Percentiles rank a stretch among this genome's conserved stretches.
Conservation (phyloP, 345 rosid genomes). For the Syzygium grande region DNA sequence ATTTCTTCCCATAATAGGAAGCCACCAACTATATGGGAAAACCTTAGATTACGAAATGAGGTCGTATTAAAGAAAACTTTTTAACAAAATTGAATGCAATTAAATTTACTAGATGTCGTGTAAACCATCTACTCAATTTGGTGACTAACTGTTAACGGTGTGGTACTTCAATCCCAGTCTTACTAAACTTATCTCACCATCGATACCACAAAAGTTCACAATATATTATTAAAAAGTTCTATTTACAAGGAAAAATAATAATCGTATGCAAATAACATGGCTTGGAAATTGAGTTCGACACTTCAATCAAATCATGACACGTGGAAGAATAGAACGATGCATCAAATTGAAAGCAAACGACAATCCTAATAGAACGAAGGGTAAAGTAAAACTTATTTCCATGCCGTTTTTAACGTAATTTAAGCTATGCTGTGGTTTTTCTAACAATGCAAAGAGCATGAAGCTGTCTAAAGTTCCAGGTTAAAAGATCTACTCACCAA, state of each 20-base stretch:
- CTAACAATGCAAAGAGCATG: not conserved
- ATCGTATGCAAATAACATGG: too few relatives aligned
- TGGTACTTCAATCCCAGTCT: not conserved
- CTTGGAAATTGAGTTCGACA: too few relatives aligned
- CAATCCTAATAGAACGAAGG: too few relatives aligned
- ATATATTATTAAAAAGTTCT: too few relatives aligned
- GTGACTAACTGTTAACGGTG: not conserved
- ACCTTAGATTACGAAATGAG: not conserved
- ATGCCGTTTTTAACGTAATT: too few relatives aligned
- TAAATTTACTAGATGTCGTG: not conserved
- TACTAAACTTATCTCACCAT: not conserved
- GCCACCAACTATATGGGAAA: not conserved
- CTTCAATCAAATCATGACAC: too few relatives aligned
- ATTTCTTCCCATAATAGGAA: too few relatives aligned
- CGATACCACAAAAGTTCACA: not conserved
- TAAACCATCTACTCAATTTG: not conserved
- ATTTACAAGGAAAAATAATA: too few relatives aligned
- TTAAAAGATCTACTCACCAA: not conserved
- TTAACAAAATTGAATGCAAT: not conserved
- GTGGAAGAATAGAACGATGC: too few relatives aligned
- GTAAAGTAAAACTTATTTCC: not conserved
- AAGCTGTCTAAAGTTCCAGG: not conserved
- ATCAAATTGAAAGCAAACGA: too few relatives aligned
- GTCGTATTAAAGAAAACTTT: not conserved
- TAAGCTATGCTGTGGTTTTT: too few relatives aligned